Evolutionary conservation across 345 rosid species (phyloP).

Genomic region (Melaleuca quinquenervia): DNA sequence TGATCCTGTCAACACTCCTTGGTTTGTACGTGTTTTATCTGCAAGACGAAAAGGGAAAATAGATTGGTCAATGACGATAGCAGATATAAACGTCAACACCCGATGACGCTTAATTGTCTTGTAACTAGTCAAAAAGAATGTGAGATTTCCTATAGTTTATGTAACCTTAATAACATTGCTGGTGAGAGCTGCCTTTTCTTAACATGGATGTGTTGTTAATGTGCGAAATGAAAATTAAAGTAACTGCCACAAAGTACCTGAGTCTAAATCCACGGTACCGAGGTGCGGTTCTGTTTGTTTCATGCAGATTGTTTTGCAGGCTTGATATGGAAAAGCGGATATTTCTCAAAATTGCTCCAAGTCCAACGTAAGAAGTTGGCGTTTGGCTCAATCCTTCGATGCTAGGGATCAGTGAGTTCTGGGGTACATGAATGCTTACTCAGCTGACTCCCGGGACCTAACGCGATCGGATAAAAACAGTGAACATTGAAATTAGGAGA

Average conservation of each 20-base stretch:
- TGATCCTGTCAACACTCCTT: neutral
- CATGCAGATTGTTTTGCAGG: neutral
- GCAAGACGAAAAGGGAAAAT: neutral
- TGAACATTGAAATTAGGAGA: neutral
- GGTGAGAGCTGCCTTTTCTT: neutral
- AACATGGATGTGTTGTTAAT: neutral
- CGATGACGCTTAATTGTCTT: neutral
- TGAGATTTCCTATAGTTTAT: neutral
- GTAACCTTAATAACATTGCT: neutral
- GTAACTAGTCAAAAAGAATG: neutral
- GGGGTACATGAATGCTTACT: neutral
- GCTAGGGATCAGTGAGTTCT: neutral
- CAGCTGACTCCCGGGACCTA: neutral
- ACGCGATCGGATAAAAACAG: neutral
- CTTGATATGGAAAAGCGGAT: neutral
- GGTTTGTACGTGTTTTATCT: neutral
- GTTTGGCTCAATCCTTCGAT: neutral
- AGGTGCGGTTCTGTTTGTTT: neutral
- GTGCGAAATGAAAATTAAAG: neutral
- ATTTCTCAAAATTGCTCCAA: neutral
- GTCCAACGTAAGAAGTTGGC: neutral
- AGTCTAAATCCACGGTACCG: neutral
- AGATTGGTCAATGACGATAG: neutral
- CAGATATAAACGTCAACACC: neutral
- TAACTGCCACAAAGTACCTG: neutral